Conservation (phyloP, 306 rosid species). For the Malus orientalis region DNA sequence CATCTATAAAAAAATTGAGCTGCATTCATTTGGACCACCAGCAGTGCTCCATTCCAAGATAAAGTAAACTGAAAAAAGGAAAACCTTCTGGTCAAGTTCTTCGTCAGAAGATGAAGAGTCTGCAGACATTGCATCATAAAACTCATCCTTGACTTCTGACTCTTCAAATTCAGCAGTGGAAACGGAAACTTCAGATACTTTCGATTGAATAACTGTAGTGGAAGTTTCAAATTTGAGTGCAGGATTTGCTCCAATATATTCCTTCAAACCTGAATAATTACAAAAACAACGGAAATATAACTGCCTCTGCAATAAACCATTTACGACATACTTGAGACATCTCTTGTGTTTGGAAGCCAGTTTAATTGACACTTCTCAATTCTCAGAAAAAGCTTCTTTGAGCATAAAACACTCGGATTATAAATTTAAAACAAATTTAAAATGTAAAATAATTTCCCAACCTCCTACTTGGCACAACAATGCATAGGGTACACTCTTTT, state of each 20-base stretch:
- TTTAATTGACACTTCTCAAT: not conserved
- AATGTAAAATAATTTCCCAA: conserved; percentile 21
- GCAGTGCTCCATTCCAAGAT: not conserved
- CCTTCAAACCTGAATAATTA: conserved; percentile 68
- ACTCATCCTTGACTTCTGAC: conserved; percentile 60
- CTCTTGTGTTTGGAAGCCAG: not conserved
- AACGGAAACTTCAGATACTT: conserved; percentile 35
- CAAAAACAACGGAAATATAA: conserved; percentile 13
- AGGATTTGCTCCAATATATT: conserved; percentile 84
- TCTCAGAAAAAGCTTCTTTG: not conserved
- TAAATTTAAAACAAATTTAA: not conserved
- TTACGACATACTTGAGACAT: not conserved
- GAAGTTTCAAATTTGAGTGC: conserved; percentile 33
- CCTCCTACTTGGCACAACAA: conserved; percentile 92
- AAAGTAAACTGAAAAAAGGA: not conserved
- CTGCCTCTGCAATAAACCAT: not conserved
- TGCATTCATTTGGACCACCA: not conserved
- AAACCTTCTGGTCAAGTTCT: conserved; percentile 28
- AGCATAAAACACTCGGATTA: not conserved
- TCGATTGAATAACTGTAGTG: conserved; percentile 40
- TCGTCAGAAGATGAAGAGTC: conserved; percentile 50
- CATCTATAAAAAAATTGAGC: not conserved
- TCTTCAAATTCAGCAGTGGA: conserved; percentile 43
- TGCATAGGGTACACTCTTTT: conserved; percentile 79
- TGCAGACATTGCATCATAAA: conserved; percentile 78